phyloP scores from a whole-genome alignment of 164 flowering plant genomes.

The Vitis rupestris region DNA sequence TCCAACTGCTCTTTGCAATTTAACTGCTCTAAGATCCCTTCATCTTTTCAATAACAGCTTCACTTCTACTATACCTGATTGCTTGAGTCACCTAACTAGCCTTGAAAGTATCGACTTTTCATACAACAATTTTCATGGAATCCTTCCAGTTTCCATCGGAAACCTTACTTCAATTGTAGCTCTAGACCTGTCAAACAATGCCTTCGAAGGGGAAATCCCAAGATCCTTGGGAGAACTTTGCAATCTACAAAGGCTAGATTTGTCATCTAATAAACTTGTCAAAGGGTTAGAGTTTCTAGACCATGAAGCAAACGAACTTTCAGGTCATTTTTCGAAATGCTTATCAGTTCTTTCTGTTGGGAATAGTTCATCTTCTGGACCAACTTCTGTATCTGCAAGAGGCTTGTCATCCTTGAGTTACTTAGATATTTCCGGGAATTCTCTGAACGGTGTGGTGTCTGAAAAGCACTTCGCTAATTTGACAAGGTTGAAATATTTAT shows the following conservation, averaged over 20 bases:
- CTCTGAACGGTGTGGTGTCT: constrained; percentile 1
- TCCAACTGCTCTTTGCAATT: constrained; percentile 1
- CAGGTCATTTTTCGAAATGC: neutral
- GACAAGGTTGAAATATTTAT: neutral
- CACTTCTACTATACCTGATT: constrained; percentile 6
- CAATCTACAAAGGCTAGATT: too few relatives aligned
- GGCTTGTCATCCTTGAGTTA: neutral
- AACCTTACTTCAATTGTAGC: constrained; percentile 4
- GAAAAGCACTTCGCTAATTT: constrained; percentile 16
- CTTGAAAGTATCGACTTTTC: neutral
- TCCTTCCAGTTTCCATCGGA: neutral
- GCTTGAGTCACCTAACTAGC: neutral
- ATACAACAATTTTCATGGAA: too few relatives aligned
- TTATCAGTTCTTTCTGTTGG: too few relatives aligned
- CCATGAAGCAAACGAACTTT: too few relatives aligned
- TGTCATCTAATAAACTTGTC: too few relatives aligned
- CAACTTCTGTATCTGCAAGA: too few relatives aligned
- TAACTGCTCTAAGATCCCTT: constrained; percentile 8
- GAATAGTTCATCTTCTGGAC: neutral
- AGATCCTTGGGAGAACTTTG: constrained; percentile 7
- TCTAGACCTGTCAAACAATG: constrained; percentile 2
- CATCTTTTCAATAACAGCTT: neutral
- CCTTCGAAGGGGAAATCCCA: constrained; percentile 6
- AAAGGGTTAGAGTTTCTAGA: too few relatives aligned
- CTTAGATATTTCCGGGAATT: neutral